Evolutionary conservation across 2,329 filamentous ascomycete genomes (phyloP).

Genomic region (Chrysoporthe cubensis): DNA sequence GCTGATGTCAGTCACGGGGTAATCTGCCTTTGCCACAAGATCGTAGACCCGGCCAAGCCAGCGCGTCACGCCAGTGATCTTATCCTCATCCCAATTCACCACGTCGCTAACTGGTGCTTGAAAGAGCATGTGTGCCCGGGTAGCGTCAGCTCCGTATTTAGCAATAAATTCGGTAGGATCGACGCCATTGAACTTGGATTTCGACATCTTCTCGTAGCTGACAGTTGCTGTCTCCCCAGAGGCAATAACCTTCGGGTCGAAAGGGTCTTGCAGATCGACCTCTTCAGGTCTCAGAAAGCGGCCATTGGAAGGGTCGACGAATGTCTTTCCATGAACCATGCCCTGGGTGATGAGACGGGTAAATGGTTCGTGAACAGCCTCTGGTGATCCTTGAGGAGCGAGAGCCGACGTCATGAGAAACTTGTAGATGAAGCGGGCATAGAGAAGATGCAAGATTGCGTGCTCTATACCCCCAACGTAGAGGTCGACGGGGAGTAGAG

Average conservation of each 20-base stretch:
- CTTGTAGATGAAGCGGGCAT: constrained; percentile 89
- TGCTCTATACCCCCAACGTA: constrained; percentile 91
- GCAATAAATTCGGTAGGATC: constrained; percentile 75
- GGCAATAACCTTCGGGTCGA: constrained; percentile 62
- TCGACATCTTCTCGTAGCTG: constrained; percentile 91
- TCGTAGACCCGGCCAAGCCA: constrained; percentile 75
- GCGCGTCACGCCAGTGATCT: constrained; percentile 79
- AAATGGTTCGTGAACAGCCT: constrained; percentile 71
- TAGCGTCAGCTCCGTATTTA: constrained; percentile 81
- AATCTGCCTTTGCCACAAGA: constrained; percentile 47
- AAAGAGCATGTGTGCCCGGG: constrained; percentile 85
- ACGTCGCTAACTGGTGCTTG: constrained; percentile 83
- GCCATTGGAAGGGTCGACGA: constrained; percentile 72
- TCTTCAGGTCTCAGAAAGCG: constrained; percentile 78
- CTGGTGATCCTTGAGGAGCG: constrained; percentile 44
- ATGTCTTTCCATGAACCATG: constrained; percentile 91
- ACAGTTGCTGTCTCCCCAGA: constrained; percentile 63
- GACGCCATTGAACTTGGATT: constrained; percentile 91
- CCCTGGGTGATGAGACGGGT: constrained; percentile 82
- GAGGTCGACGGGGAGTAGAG: constrained; percentile 75
- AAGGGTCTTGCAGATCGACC: constrained; percentile 64
- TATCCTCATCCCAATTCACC: constrained; percentile 84
- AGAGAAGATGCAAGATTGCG: constrained; percentile 86
- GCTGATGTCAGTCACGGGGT: constrained; percentile 40
- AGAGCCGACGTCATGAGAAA: constrained; percentile 67